Evolutionary conservation across 2,329 filamentous ascomycete genomes (phyloP).

Genomic region (Triangularia verruculosa): DNA sequence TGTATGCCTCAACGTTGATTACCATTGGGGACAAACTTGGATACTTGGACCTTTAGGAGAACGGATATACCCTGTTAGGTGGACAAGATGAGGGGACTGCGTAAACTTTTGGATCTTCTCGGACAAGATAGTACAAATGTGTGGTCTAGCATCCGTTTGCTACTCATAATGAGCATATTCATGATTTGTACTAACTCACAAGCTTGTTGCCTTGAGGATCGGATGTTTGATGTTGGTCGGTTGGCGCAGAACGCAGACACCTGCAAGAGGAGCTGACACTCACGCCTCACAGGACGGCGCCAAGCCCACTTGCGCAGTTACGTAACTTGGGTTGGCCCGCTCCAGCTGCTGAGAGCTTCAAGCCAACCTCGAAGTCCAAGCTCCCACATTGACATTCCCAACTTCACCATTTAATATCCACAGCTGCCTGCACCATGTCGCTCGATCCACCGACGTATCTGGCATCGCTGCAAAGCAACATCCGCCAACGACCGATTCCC

Average conservation of each 20-base stretch:
- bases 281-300: not conserved
- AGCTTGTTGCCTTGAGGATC: not conserved
- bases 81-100: not conserved
- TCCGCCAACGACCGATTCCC: conserved; percentile 89
- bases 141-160: not conserved
- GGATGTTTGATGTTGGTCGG: not conserved
- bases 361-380: conserved; percentile 12
- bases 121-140: no score
- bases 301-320: conserved; percentile 15
- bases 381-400: conserved; percentile 15
- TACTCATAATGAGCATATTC: not conserved
- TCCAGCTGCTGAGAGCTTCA: conserved; percentile 5
- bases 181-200: not conserved
- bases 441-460: conserved; percentile 87
- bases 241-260: not conserved
- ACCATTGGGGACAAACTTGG: not conserved
- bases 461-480: conserved; percentile 88
- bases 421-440: conserved; percentile 60
- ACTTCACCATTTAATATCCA: conserved; percentile 3
- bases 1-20: not conserved
- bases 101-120: not conserved
- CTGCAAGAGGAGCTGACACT: not conserved
- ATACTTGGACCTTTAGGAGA: not conserved
- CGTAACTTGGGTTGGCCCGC: conserved; percentile 23
- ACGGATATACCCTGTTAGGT: not conserved